A percentile compares a stretch with the other conserved stretches of the same genome.
Conservation (phyloP, 768 basidiomycete genomes). For the Boletus eberwhitei region DNA sequence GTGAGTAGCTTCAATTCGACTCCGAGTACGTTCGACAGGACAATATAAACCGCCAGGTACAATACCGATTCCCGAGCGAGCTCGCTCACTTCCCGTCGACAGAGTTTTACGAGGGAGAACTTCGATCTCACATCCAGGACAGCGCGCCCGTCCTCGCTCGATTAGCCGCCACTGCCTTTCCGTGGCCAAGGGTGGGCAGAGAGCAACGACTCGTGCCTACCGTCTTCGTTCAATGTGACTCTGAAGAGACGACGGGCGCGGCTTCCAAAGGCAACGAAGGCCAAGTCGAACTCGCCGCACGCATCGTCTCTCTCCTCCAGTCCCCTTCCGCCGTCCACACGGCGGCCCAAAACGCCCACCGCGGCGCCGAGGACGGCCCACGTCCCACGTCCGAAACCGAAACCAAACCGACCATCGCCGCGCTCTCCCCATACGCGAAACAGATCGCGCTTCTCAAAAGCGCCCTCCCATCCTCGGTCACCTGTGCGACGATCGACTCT, state of each 20-base stretch:
- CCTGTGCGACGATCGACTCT: conserved; percentile 32
- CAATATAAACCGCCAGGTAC: conserved; percentile 35
- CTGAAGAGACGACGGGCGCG: conserved; percentile 57
- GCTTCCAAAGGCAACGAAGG: conserved; percentile 61
- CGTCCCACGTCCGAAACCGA: too few species aligned
- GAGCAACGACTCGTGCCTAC: conserved; percentile 41
- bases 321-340: not conserved
- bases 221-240: conserved; percentile 54
- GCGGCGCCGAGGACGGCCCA: too few species aligned
- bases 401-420: conserved; percentile 11
- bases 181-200: conserved; percentile 47
- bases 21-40: not conserved
- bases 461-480: conserved; percentile 27
- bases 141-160: conserved; percentile 36
- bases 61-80: conserved; percentile 60
- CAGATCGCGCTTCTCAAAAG: conserved; percentile 49
- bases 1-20: conserved; percentile 23
- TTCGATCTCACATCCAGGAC: conserved; percentile 45
- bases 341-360: not conserved
- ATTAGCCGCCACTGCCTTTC: conserved; percentile 45
- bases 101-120: conserved; percentile 58
- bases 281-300: conserved; percentile 51
- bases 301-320: conserved; percentile 43
- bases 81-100: conserved; percentile 59
- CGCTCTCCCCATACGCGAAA: conserved; percentile 57